Evolutionary conservation across 306 rosid species (phyloP).

Genomic region (Citrullus colocynthis): DNA sequence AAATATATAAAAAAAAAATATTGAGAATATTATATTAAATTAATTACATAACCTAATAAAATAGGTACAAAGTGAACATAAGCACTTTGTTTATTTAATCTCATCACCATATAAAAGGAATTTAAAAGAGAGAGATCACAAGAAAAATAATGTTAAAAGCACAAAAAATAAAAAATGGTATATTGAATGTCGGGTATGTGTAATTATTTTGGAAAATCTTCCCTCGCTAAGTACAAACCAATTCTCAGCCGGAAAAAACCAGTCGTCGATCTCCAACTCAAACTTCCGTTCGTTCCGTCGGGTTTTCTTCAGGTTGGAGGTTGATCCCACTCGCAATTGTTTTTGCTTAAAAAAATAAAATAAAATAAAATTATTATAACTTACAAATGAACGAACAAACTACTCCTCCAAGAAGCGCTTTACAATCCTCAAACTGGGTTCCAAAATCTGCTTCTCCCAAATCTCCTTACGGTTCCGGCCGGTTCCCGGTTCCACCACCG

Average conservation of each 20-base stretch:
- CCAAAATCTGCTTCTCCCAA: slow-evolving; percentile 57
- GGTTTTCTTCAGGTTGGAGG: neutral
- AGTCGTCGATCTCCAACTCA: neutral
- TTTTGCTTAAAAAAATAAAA: no score
- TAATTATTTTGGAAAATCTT: neutral
- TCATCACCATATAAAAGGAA: neutral
- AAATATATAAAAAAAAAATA: neutral
- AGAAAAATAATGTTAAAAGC: neutral
- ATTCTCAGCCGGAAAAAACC: neutral
- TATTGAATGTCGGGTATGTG: neutral
- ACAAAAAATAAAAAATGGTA: neutral
- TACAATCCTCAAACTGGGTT: slow-evolving; percentile 86
- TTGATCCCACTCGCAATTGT: no score
- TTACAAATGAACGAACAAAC: neutral
- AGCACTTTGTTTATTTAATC: neutral
- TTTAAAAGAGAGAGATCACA: neutral
- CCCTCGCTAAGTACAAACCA: neutral
- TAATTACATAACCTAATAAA: neutral
- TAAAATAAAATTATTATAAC: neutral
- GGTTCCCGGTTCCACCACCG: neutral
- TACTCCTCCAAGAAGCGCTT: slow-evolving; percentile 69
- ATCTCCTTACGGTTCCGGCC: slow-evolving; percentile 24
- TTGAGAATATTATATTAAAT: neutral
- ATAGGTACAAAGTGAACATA: neutral
- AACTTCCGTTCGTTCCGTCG: neutral